Base-by-base conservation (phyloP, 2,329 filamentous ascomycete species). In the Emmonsia crescens region DNA sequence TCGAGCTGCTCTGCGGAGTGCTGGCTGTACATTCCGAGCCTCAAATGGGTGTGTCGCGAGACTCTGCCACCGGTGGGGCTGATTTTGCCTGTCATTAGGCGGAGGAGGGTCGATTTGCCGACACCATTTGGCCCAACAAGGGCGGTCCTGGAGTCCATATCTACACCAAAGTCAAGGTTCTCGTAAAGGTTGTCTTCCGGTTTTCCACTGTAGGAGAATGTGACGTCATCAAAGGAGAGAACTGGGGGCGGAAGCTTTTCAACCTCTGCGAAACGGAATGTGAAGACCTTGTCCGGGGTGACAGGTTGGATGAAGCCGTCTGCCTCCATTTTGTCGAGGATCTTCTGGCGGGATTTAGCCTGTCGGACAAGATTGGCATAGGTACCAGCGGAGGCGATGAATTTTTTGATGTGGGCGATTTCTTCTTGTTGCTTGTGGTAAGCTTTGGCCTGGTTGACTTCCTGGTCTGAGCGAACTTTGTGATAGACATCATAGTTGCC, bases 251-350 rank as follows among this genome's bases (percentile, higher is more conserved):
- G 94, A n/a, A 99, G 87, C 84, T 99, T 99, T 75, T 99, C 94
- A 60, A 97, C 94, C 72, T 97, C 92, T 68, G 94, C 94, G 77
- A 99, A 99, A 72, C 93, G 88, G 88, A 99, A 99, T 62, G 88
- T 93, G 81, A 99, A 99, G 73, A 96, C 88, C 65, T 86, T 85
- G 79, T 99, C 94, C 66, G 85, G 79, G 61, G 83, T 78, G 65
- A 99, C 91, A 62, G 91, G 89, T 79, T 99, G 88, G 74, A 99
- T 97, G 78, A 97, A 94, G 68, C 94, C 94, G 72, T 99, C 94
- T 70, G 95, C 94, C 83, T 97, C 93, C 94, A 99, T 99, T 87
- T 99, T 99, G 85, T 99, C 94, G 68, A 97, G 84, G 77, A 97
- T 97, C 90, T 99, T 99, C 80, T 99, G 94, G 67, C 94, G 87